A percentile compares a stretch with the other conserved stretches of the same genome.
phyloP scores from a whole-genome alignment of 192 early-diverging fungal species.

The Mortierella alpina region DNA sequence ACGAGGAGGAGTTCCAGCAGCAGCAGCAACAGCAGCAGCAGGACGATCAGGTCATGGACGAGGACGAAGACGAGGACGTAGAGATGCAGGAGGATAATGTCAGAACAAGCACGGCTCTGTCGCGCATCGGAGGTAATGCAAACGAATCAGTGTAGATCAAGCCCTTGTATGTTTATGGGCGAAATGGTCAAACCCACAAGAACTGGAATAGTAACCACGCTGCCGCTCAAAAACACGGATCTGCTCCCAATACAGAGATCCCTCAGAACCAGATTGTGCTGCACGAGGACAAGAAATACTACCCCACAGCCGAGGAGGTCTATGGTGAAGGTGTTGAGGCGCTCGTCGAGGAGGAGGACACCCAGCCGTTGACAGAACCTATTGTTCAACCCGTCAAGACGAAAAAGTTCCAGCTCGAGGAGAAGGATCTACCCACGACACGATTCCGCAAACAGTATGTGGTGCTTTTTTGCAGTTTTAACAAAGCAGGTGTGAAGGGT shows the following conservation, averaged over 20 bases:
- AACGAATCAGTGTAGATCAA: background rate
- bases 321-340: conserved; percentile 96
- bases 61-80: conserved; percentile 57
- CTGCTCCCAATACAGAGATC: conserved; percentile 55
- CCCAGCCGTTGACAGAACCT: conserved; percentile 93
- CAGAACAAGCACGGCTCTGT: conserved; percentile 61
- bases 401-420: conserved; percentile 87
- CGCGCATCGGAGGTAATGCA: conserved; percentile 72
- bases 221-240: background rate
- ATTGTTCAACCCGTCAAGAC: conserved; percentile 92
- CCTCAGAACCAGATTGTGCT: conserved; percentile 85
- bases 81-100: conserved; percentile 31
- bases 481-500: background rate
- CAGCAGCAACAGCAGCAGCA: conserved; percentile 37
- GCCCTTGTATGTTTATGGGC: background rate
- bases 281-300: conserved; percentile 99
- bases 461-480: background rate
- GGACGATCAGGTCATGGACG: conserved; percentile 62
- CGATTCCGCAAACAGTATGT: conserved; percentile 87
- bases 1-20: conserved; percentile 56
- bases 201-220: too few species aligned
- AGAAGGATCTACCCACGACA: conserved; percentile 88
- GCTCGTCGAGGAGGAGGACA: conserved; percentile 97
- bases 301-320: conserved; percentile 96
- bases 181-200: too few species aligned